phyloP scores from a whole-genome alignment of 2,329 filamentous ascomycete genomes.

The Aureobasidium sp. region DNA sequence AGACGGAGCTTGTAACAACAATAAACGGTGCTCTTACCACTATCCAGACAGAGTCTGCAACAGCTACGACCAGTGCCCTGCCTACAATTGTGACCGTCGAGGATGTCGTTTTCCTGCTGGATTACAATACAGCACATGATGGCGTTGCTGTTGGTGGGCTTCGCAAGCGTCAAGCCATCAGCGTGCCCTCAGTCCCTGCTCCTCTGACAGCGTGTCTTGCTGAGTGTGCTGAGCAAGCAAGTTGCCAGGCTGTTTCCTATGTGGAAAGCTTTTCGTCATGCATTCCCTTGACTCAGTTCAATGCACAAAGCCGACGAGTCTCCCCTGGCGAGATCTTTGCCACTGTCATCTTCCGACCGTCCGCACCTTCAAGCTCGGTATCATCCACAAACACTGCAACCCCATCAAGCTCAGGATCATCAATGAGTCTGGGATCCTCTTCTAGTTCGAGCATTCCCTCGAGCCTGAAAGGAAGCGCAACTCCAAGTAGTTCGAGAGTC shows the following conservation, averaged over 20 bases:
- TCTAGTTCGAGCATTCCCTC: not conserved
- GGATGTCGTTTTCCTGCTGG: not conserved
- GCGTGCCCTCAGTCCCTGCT: not conserved
- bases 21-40: too few relatives aligned
- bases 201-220: not conserved
- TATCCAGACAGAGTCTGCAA: not conserved
- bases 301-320: not conserved
- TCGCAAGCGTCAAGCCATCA: not conserved
- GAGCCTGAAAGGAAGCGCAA: not conserved
- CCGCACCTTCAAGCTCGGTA: not conserved
- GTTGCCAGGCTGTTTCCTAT: not conserved
- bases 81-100: not conserved
- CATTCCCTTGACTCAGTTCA: not conserved
- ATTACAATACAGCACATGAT: not conserved
- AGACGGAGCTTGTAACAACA: not conserved
- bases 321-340: not conserved
- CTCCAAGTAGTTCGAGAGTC: not conserved
- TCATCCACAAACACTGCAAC: not conserved
- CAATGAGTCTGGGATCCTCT: not conserved
- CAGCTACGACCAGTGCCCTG: not conserved
- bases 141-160: not conserved
- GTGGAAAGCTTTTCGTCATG: not conserved
- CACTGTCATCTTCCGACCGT: not conserved
- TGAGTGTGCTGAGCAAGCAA: not conserved
- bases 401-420: not conserved